These are phyloP conservation scores for Clonostachys sp. DNA, from an alignment of 2,329 filamentous ascomycete genomes.

Conservation along the genomic window DNA sequence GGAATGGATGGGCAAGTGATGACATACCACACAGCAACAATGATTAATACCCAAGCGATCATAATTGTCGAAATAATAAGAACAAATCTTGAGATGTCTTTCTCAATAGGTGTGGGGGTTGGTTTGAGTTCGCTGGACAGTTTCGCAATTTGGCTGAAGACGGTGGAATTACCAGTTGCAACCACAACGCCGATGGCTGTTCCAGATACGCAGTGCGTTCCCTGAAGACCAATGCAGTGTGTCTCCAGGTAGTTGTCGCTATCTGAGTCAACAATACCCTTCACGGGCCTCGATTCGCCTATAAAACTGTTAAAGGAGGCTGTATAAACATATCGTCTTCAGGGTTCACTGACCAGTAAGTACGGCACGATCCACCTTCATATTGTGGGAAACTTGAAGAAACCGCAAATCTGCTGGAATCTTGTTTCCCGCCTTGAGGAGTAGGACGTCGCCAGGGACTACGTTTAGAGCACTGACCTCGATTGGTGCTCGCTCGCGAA, in stretches of 20 bases:
- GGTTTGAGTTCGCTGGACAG: slow-evolving; percentile 66
- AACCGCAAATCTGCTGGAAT: slow-evolving; percentile 71
- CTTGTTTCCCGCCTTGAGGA: slow-evolving; percentile 68
- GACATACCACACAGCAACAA: slow-evolving; percentile 60
- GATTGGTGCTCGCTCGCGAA: slow-evolving; percentile 48
- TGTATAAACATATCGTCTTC: slow-evolving; percentile 26
- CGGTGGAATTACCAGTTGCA: slow-evolving; percentile 66
- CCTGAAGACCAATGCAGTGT: slow-evolving; percentile 69
- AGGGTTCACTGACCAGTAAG: slow-evolving; percentile 66
- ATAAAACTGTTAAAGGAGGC: too few species aligned
- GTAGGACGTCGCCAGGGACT: slow-evolving; percentile 67
- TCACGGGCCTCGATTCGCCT: slow-evolving; percentile 29
- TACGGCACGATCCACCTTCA: slow-evolving; percentile 69
- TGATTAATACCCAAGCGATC: slow-evolving; percentile 57
- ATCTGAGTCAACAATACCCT: slow-evolving; percentile 57
- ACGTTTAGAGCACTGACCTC: slow-evolving; percentile 39
- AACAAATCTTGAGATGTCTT: slow-evolving; percentile 70
- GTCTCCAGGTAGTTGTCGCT: slow-evolving; percentile 76
- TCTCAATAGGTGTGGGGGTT: slow-evolving; percentile 65
- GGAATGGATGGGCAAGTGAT: slow-evolving; percentile 14
- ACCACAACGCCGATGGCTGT: slow-evolving; percentile 64
- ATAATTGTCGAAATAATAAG: slow-evolving; percentile 65
- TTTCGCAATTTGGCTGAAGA: slow-evolving; percentile 72
- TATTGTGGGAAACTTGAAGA: slow-evolving; percentile 62
- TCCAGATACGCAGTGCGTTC: slow-evolving; percentile 71